A percentile compares a stretch with the other conserved stretches of the same genome.
These are phyloP conservation scores for Silene latifolia DNA, from an alignment of 148 eudicot species.

Conservation along the genomic window DNA sequence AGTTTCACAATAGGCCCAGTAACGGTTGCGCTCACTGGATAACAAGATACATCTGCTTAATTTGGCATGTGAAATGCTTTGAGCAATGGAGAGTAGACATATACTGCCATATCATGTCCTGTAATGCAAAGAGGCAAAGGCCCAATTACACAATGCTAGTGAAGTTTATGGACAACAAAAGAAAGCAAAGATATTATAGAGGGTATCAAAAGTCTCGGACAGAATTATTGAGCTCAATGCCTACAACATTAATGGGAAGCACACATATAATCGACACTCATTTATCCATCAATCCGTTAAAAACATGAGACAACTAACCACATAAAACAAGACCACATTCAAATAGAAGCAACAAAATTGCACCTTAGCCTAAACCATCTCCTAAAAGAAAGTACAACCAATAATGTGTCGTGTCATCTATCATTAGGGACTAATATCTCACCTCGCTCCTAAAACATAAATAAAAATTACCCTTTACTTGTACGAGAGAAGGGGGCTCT, in stretches of 20 bases:
- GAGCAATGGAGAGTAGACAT: slow-evolving; percentile 58
- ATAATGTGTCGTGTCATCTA: too few species aligned
- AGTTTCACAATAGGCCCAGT: slow-evolving; percentile 61
- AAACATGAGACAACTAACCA: too few species aligned
- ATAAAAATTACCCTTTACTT: too few species aligned
- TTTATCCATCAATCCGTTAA: too few species aligned
- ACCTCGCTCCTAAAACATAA: too few species aligned
- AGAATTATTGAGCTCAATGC: not conserved
- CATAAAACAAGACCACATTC: too few species aligned
- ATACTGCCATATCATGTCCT: slow-evolving; percentile 66
- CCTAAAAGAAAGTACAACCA: too few species aligned
- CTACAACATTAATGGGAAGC: not conserved
- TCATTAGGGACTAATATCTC: too few species aligned
- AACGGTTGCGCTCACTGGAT: slow-evolving; percentile 66
- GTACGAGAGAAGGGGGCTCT: too few species aligned
- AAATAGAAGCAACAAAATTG: too few species aligned
- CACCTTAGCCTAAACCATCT: too few species aligned
- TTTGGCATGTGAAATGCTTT: slow-evolving; percentile 56
- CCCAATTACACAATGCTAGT: not conserved
- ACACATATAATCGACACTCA: too few species aligned
- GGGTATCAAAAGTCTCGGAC: not conserved
- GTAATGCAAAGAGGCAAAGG: slow-evolving; percentile 18
- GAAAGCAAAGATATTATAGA: not conserved
- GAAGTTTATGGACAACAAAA: not conserved
- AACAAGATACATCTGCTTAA: slow-evolving; percentile 47